A percentile compares a stretch with the other conserved stretches of the same genome.
Evolutionary conservation across 163 green algal species (phyloP).

Genomic region (Prototheca cutis): DNA sequence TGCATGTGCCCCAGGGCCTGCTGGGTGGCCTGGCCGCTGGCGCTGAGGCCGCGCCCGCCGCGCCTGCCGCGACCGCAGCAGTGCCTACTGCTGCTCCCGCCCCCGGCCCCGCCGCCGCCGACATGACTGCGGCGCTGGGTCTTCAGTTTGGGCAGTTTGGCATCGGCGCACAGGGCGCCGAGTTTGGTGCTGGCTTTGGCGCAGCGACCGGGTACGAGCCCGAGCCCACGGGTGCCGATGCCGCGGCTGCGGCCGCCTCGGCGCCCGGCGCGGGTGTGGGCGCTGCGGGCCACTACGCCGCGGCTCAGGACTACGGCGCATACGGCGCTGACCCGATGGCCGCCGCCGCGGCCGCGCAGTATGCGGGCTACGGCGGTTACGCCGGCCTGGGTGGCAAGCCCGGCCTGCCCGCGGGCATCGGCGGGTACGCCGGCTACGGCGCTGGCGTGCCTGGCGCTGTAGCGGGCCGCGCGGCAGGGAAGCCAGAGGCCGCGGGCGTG

Average conservation of each 20-base stretch:
- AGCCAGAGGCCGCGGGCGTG: no score
- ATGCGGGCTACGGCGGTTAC: neutral
- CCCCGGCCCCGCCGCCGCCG: neutral
- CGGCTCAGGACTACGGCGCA: constrained; percentile 1
- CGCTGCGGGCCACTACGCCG: neutral
- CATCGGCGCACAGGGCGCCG: constrained; percentile 15
- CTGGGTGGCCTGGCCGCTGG: neutral
- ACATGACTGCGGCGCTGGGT: constrained; percentile 12
- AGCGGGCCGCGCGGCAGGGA: constrained; percentile 3
- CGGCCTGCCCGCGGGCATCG: neutral
- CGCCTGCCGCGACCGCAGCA: neutral
- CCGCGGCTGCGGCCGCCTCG: neutral
- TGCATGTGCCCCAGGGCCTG: neutral
- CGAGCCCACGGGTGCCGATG: neutral
- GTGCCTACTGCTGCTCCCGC: constrained; percentile 2
- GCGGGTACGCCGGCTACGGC: constrained; percentile 2
- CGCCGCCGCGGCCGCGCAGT: neutral
- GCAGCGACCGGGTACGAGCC: neutral
- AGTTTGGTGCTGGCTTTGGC: constrained; percentile 14
- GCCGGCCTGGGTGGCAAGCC: neutral
- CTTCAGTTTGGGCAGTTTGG: constrained; percentile 35
- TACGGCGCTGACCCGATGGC: constrained; percentile 6
- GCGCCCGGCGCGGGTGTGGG: neutral
- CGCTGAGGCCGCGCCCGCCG: neutral
- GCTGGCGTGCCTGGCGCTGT: neutral